Evolutionary conservation across 1,284 basidiomycete species (phyloP).

Genomic region (Hortiboletus rubellus): DNA sequence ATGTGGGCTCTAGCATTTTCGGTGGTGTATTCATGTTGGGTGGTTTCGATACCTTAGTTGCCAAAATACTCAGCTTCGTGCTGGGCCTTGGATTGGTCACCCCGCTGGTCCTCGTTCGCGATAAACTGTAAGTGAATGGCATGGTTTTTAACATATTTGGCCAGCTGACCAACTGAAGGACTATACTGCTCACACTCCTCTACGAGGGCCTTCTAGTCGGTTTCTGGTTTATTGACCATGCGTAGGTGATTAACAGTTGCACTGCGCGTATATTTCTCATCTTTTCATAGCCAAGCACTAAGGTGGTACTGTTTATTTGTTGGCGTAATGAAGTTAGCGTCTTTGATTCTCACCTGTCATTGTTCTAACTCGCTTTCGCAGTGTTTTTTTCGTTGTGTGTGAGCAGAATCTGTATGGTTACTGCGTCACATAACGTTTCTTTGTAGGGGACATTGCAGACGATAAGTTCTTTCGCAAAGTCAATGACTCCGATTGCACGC

Average conservation of each 20-base stretch:
- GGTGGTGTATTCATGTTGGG: slow-evolving; percentile 78
- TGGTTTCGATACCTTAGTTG: slow-evolving; percentile 76
- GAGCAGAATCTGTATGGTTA: slow-evolving; percentile 28
- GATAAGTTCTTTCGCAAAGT: slow-evolving; percentile 84
- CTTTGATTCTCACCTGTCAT: neutral
- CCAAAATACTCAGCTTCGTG: slow-evolving; percentile 81
- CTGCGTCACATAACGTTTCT: slow-evolving; percentile 3
- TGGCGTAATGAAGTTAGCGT: slow-evolving; percentile 77
- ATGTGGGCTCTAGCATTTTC: slow-evolving; percentile 74
- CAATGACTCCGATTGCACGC: slow-evolving; percentile 81
- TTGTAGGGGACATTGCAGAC: slow-evolving; percentile 78
- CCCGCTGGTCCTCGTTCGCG: slow-evolving; percentile 75
- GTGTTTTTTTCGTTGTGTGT: slow-evolving; percentile 78
- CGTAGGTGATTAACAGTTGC: slow-evolving; percentile 46
- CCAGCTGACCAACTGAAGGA: slow-evolving; percentile 45
- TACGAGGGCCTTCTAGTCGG: slow-evolving; percentile 78
- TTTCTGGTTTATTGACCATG: slow-evolving; percentile 85
- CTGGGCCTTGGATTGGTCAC: slow-evolving; percentile 72
- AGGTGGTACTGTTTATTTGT: slow-evolving; percentile 83
- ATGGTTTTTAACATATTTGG: neutral
- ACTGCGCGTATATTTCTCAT: slow-evolving; percentile 1
- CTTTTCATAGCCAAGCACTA: slow-evolving; percentile 49
- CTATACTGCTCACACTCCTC: slow-evolving; percentile 69
- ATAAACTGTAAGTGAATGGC: slow-evolving; percentile 65
- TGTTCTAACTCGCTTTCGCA: slow-evolving; percentile 35